phyloP scores from a whole-genome alignment of 2,329 filamentous ascomycete species.

The Fusarium sp. region DNA sequence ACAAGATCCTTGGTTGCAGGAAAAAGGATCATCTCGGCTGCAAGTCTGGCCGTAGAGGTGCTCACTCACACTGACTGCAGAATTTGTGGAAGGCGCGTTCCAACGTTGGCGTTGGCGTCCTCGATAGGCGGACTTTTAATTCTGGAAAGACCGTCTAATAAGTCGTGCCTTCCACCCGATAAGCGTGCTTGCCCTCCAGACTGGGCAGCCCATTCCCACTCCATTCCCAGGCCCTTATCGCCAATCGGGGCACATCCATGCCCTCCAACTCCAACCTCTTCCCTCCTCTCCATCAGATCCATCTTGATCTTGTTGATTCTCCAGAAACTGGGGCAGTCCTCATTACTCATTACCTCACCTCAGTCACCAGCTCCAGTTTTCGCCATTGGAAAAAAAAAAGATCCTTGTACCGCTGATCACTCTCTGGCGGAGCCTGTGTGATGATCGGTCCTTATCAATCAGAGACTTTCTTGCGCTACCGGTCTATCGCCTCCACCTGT shows the following conservation, averaged over 20 bases:
- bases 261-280: conserved; percentile 3
- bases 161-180: conserved; percentile 8
- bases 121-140: conserved; percentile 9
- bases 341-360: background rate
- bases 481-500: conserved; percentile 15
- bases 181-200: conserved; percentile 5
- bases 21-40: conserved; percentile 18
- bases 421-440: background rate
- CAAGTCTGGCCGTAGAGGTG: conserved; percentile 19
- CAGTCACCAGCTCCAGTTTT: background rate
- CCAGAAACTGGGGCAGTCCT: background rate
- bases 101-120: background rate
- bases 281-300: background rate
- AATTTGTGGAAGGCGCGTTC: conserved; percentile 5
- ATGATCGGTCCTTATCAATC: conserved; percentile 18
- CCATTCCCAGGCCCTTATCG: background rate
- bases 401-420: background rate
- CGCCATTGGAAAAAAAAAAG: background rate
- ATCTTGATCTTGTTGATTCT: conserved; percentile 6
- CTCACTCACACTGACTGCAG: conserved; percentile 9
- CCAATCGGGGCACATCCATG: conserved; percentile 15
- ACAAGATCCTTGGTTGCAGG: background rate
- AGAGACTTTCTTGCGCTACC: background rate
- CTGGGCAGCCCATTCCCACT: background rate
- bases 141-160: conserved; percentile 5